A percentile compares a stretch with the other conserved stretches of the same genome.
phyloP scores from a whole-genome alignment of 2,329 filamentous ascomycete genomes.

The Nothophoma quercina region DNA sequence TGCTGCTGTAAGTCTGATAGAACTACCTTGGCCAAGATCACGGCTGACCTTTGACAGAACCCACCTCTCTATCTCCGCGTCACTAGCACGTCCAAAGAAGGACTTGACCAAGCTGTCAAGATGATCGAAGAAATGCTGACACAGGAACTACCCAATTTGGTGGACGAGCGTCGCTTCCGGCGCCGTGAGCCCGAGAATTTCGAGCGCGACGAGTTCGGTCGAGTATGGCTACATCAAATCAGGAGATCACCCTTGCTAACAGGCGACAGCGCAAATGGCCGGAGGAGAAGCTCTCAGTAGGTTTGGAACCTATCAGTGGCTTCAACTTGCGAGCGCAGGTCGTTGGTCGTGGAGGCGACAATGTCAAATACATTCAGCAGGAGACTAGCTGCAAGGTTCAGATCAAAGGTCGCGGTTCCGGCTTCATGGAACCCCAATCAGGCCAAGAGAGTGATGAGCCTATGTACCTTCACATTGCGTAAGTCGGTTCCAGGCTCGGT shows the following conservation, averaged over 20 bases:
- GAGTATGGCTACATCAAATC: no score
- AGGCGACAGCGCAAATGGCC: constrained; percentile 89
- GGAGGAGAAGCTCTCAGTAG: constrained; percentile 91
- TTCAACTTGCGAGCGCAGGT: constrained; percentile 98
- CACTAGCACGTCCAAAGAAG: constrained; percentile 88
- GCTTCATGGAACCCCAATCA: constrained; percentile 90
- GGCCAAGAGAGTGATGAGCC: constrained; percentile 90
- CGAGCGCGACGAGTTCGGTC: constrained; percentile 88
- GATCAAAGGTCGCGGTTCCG: constrained; percentile 95
- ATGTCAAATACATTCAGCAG: constrained; percentile 97
- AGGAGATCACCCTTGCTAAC: constrained; percentile 32
- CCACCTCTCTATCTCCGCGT: constrained; percentile 95
- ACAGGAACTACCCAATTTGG: constrained; percentile 91
- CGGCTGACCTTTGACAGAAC: constrained; percentile 64
- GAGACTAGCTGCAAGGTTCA: constrained; percentile 96
- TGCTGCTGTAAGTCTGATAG: constrained; percentile 71
- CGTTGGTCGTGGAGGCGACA: constrained; percentile 90
- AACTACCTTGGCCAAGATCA: neutral
- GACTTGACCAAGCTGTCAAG: constrained; percentile 84
- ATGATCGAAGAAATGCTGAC: constrained; percentile 96
- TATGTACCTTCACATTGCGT: constrained; percentile 97
- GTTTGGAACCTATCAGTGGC: constrained; percentile 87
- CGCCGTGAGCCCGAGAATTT: constrained; percentile 80
- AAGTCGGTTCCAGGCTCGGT: constrained; percentile 49
- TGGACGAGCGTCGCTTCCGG: constrained; percentile 92